Percentiles rank a stretch among this genome's conserved stretches.
Evolutionary conservation across 208 protist species (phyloP).

Genomic region (Balamuthia mandrillaris): DNA sequence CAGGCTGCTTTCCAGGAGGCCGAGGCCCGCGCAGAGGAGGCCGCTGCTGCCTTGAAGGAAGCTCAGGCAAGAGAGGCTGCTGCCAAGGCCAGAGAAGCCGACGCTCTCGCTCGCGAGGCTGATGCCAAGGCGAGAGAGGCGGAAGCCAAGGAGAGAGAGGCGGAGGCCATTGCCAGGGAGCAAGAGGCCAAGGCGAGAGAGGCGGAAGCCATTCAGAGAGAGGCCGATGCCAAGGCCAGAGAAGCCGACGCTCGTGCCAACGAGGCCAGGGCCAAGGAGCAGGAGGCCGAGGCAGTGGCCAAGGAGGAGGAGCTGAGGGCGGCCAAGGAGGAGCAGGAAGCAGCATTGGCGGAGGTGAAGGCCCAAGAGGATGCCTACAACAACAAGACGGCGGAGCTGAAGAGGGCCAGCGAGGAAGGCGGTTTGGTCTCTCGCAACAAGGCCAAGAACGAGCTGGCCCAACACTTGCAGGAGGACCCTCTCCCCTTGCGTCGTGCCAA

Average conservation of each 20-base stretch:
- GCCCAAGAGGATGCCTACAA: constrained; percentile 46
- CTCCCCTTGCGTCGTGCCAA: neutral
- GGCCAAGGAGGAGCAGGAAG: neutral
- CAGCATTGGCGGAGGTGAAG: constrained; percentile 42
- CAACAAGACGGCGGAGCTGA: constrained; percentile 15
- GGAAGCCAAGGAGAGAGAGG: neutral
- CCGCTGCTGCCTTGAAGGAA: neutral
- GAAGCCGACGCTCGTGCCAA: too few species aligned
- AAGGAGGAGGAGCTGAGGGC: constrained; percentile 10
- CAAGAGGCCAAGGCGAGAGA: constrained; percentile 22
- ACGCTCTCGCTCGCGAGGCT: neutral
- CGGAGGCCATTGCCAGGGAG: neutral
- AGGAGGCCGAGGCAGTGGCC: constrained; percentile 14
- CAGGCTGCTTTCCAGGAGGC: neutral
- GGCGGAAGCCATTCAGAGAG: neutral
- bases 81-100: neutral
- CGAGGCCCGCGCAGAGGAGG: neutral
- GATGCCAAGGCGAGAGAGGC: neutral
- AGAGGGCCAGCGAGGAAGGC: constrained; percentile 25
- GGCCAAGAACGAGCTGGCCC: constrained; percentile 45
- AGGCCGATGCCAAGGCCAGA: too few species aligned
- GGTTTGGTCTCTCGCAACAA: constrained; percentile 20
- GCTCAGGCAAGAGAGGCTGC: neutral
- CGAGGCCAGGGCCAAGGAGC: neutral
- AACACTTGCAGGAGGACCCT: neutral